Conservation (phyloP, 352 stramenopile species). For the Phytophthora boehmeriae region DNA sequence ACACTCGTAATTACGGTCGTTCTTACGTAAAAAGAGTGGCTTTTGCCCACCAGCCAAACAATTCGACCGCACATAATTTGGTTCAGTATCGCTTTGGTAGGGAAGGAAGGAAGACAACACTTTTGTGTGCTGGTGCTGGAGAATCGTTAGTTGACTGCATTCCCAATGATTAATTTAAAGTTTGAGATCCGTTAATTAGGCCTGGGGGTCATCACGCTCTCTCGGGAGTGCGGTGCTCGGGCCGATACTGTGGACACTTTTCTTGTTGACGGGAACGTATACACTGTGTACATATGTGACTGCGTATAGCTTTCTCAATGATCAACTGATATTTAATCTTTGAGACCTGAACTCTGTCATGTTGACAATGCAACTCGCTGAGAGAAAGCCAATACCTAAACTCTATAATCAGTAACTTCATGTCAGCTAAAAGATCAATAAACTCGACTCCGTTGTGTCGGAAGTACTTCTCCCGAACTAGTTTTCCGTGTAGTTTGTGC, state of each 20-base stretch:
- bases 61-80: no score
- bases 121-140: not conserved
- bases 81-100: constrained; percentile 13
- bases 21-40: no score
- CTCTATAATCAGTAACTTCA: no score
- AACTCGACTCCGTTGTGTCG: constrained; percentile 18
- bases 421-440: constrained; percentile 8
- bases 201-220: constrained; percentile 34
- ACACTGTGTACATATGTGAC: no score
- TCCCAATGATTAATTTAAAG: constrained; percentile 85
- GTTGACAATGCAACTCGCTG: constrained; percentile 69
- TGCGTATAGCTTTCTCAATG: constrained; percentile 67
- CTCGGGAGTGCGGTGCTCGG: constrained; percentile 26
- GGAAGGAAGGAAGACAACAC: not conserved
- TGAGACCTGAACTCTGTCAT: constrained; percentile 74
- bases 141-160: constrained; percentile 3
- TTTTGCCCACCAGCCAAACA: constrained; percentile 1
- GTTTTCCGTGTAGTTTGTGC: no score
- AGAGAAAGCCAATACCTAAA: constrained; percentile 52
- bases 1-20: no score
- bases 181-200: constrained; percentile 85
- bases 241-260: constrained; percentile 72
- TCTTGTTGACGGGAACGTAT: constrained; percentile 69
- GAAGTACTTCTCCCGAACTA: not conserved
- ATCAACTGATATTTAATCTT: constrained; percentile 89